These are phyloP conservation scores for Hypoxylon sp. DNA, from an alignment of 2,329 filamentous ascomycete genomes.

Conservation along the genomic window DNA sequence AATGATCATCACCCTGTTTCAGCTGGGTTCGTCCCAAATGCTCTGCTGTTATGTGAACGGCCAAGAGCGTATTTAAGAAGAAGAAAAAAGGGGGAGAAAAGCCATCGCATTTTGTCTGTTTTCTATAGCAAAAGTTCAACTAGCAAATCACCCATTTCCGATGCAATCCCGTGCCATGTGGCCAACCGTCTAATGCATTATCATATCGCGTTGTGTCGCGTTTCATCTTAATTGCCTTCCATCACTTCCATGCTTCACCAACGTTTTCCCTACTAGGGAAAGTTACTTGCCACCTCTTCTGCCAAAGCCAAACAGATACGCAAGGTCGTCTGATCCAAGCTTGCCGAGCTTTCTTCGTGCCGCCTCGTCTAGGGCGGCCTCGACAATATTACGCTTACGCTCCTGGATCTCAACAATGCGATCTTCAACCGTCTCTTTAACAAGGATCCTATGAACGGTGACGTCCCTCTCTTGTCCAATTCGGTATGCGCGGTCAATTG, in stretches of 20 bases:
- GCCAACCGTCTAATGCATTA: not conserved
- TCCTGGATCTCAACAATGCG: constrained; percentile 85
- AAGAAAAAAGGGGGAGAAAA: not conserved
- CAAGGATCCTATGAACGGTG: constrained; percentile 83
- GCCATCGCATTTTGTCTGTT: not conserved
- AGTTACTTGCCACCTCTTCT: not conserved
- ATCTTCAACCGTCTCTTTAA: constrained; percentile 86
- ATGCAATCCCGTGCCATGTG: not conserved
- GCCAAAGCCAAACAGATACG: constrained; percentile 74
- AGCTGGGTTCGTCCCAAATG: not conserved
- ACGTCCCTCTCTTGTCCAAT: constrained; percentile 85
- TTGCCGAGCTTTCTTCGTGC: constrained; percentile 76
- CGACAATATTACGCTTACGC: constrained; percentile 82
- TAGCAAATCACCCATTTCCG: not conserved
- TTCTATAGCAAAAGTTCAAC: not conserved
- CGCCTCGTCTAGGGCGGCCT: constrained; percentile 83
- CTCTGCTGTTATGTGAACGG: too few relatives aligned
- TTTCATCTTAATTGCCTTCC: not conserved
- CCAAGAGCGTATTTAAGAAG: not conserved
- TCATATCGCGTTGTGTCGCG: not conserved
- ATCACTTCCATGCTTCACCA: not conserved
- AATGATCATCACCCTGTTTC: not conserved
- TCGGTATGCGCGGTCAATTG: constrained; percentile 89
- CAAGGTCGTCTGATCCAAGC: constrained; percentile 76
- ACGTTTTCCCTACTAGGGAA: not conserved